A percentile compares a stretch with the other conserved stretches of the same genome.
phyloP scores from a whole-genome alignment of 306 rosid genomes.

The Begonia peltatifolia region DNA sequence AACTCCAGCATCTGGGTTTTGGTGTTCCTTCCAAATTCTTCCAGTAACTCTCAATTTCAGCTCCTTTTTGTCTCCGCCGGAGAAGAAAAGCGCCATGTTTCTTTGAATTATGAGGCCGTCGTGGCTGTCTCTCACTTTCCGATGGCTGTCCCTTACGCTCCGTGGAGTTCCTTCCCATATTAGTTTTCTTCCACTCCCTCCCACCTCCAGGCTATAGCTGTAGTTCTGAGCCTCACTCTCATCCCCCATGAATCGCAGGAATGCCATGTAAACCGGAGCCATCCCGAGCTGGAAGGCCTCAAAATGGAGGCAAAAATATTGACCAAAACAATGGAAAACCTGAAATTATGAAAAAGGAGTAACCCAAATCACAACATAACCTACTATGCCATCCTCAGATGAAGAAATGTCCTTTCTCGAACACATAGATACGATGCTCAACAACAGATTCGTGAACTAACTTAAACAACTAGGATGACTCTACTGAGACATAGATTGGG shows the following conservation, averaged over 20 bases:
- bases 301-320: conserved; percentile 71
- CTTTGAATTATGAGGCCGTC: conserved; percentile 86
- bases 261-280: conserved; percentile 74
- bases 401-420: too few relatives aligned
- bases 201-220: conserved; percentile 67
- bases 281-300: conserved; percentile 90
- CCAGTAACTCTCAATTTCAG: conserved; percentile 59
- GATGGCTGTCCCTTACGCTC: conserved; percentile 46
- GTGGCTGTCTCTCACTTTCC: conserved; percentile 85
- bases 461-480: too few relatives aligned
- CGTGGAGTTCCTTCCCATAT: too few relatives aligned
- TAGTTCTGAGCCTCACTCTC: too few relatives aligned
- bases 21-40: neutral
- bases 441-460: too few relatives aligned
- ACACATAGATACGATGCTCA: too few relatives aligned
- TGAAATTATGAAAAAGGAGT: conserved; percentile 7
- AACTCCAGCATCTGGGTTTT: too few relatives aligned
- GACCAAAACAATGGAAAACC: conserved; percentile 94
- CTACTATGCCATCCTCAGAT: too few relatives aligned
- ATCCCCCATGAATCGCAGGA: too few relatives aligned
- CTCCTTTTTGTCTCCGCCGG: conserved; percentile 88
- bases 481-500: neutral
- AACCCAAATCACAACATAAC: too few relatives aligned
- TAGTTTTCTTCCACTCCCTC: too few relatives aligned
- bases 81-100: conserved; percentile 70